These are phyloP conservation scores for Tetrahymena borealis DNA, from an alignment of 73 alveolate species.

Conservation along the genomic window DNA sequence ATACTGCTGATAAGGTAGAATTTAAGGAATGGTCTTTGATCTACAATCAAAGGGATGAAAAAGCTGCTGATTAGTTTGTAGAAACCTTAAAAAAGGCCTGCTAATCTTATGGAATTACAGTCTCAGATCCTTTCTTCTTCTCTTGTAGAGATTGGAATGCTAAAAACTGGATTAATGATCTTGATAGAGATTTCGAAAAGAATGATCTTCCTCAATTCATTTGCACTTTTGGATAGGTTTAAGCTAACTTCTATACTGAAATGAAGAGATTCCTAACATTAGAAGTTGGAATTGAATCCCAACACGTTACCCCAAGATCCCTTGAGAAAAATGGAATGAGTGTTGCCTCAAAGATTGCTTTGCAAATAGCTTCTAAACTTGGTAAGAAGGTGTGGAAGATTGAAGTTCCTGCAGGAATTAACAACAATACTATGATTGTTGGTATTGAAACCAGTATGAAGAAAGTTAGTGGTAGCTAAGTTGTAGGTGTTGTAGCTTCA, in stretches of 20 bases:
- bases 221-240: neutral
- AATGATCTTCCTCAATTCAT: neutral
- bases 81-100: no score
- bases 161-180: neutral
- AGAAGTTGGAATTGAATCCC: neutral
- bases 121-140: neutral
- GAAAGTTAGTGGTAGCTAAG: neutral
- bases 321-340: neutral
- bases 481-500: slow-evolving; percentile 53
- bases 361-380: neutral
- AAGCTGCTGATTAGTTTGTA: no score
- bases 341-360: neutral
- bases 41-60: neutral
- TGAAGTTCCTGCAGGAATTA: neutral
- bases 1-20: neutral
- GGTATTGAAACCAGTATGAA: slow-evolving; percentile 50
- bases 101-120: neutral
- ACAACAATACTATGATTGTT: slow-evolving; percentile 39
- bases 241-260: neutral
- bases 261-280: neutral
- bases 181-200: neutral
- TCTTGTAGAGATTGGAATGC: neutral
- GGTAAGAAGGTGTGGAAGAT: neutral
- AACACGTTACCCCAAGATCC: neutral
- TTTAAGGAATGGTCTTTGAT: neutral